Percentiles rank a stretch among this genome's conserved stretches.
These are phyloP conservation scores for Penicillium arizonense DNA, from an alignment of 495 filamentous ascomycete genomes.

Conservation along the genomic window DNA sequence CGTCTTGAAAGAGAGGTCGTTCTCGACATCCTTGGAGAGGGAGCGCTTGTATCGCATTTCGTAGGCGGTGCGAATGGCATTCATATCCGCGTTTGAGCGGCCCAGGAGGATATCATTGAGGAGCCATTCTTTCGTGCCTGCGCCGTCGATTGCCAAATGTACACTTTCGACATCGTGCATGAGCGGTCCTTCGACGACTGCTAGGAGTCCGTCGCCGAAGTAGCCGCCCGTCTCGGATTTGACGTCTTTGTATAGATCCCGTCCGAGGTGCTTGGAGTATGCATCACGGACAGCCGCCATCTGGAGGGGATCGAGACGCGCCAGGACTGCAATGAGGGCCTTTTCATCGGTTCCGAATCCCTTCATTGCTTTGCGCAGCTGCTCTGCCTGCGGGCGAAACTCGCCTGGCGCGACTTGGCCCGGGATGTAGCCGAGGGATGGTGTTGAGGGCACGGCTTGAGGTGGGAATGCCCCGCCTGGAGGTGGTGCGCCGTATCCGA, in stretches of 20 bases:
- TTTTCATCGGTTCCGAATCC: slow-evolving; percentile 87
- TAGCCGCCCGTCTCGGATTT: slow-evolving; percentile 71
- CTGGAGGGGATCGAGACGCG: slow-evolving; percentile 68
- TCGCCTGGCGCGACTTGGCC: slow-evolving; percentile 64
- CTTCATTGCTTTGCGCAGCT: slow-evolving; percentile 80
- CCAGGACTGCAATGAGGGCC: slow-evolving; percentile 63
- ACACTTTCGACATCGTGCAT: slow-evolving; percentile 64
- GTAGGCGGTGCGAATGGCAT: slow-evolving; percentile 77
- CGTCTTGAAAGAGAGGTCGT: slow-evolving; percentile 83
- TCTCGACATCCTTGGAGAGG: slow-evolving; percentile 67
- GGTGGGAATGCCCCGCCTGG: slow-evolving; percentile 20
- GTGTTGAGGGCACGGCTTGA: slow-evolving; percentile 44
- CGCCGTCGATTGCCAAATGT: slow-evolving; percentile 66
- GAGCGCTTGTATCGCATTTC: slow-evolving; percentile 56
- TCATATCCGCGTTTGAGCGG: slow-evolving; percentile 79
- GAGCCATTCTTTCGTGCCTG: slow-evolving; percentile 81
- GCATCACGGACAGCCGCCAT: slow-evolving; percentile 65
- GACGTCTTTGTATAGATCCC: slow-evolving; percentile 71
- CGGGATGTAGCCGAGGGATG: slow-evolving; percentile 62
- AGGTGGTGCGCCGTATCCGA: slow-evolving; percentile 37
- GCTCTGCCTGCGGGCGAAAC: slow-evolving; percentile 62
- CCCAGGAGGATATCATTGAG: slow-evolving; percentile 85
- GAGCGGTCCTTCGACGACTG: slow-evolving; percentile 75
- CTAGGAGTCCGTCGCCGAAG: slow-evolving; percentile 66
- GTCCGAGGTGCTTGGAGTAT: slow-evolving; percentile 58